Percentiles rank a stretch among this genome's conserved stretches.
phyloP scores from a whole-genome alignment of 208 protist genomes.

The Crithidia thermophila region DNA sequence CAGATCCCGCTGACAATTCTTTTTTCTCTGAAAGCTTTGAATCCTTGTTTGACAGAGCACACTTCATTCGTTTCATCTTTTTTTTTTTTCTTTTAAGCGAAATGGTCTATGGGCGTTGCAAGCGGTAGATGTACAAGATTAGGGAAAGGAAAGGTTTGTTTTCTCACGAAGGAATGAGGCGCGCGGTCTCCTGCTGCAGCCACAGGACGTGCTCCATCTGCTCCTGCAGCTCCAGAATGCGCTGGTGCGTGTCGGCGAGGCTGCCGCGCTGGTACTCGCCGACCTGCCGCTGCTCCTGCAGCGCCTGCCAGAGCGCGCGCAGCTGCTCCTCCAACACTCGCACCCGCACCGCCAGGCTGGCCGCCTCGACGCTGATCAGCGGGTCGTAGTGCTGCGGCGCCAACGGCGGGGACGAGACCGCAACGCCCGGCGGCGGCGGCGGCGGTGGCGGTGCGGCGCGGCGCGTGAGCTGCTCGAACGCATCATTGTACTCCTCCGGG shows the following conservation, averaged over 20 bases:
- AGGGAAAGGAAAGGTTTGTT: not conserved
- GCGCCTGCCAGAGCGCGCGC: constrained; percentile 19
- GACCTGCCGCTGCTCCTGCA: constrained; percentile 30
- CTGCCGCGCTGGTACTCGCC: constrained; percentile 30
- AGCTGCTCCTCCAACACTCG: constrained; percentile 21
- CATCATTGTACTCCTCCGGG: constrained; percentile 13
- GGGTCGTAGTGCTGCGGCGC: constrained; percentile 11
- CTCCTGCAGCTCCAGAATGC: constrained; percentile 63
- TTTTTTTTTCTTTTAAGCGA: no score
- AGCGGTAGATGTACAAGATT: not conserved
- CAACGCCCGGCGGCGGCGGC: not conserved
- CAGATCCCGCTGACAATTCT: no score
- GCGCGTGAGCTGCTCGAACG: not conserved
- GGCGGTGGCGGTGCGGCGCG: not conserved
- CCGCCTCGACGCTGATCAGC: constrained; percentile 18
- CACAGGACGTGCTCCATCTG: constrained; percentile 52
- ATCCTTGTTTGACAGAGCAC: no score
- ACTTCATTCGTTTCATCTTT: no score
- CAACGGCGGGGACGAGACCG: constrained; percentile 11
- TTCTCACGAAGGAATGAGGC: constrained; percentile 38
- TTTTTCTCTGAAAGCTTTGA: no score
- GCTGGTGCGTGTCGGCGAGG: constrained; percentile 37
- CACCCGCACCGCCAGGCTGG: constrained; percentile 12
- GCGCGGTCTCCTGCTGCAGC: constrained; percentile 49
- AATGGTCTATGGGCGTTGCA: not conserved